Base-by-base conservation (phyloP, 345 rosid genomes). In the Camelina laxa region DNA sequence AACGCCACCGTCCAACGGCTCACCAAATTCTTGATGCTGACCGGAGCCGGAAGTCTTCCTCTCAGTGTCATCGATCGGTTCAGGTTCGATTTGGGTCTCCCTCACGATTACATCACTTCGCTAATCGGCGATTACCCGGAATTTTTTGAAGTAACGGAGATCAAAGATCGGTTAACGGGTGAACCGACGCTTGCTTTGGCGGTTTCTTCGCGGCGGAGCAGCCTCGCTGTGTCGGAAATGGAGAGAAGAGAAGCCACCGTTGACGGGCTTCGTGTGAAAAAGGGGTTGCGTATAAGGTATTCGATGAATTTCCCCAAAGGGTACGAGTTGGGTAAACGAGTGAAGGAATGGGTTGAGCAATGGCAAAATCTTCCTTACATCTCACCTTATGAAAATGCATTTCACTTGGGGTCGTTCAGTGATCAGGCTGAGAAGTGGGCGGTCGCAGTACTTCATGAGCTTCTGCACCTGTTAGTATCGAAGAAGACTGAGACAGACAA, bases 321-420 rank as follows among this genome's bases (percentile, higher is more conserved):
- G 47, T 89, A 86, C 27, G 88, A 83, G 53, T 80, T 93, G 50
- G 79, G 82, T 78, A 88, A 87, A 70, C 84, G 80, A 24, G 85
- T 91, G 11, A 83, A 51, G 59, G 76, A 86, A 73, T 93, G 98
- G 98, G 83, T 91, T 5, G 89, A 88, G 1, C 67, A 81, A 33
- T 93, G 93, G 97, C 98, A 91, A 69, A 75, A 82, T 38, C 82
- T 91, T 76, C 98, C 97, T 0, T 91, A 89, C 80, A 76, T 89
- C 31, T 93, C 98, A 0, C 93, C 97, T 1, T 93, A 87, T 22
- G 89, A 84, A 68, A 77, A 85, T 60, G 91, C 88, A 0, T 84
- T 88, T 69, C 93, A 89, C 58, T 79, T 93, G 60, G 81, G 82
- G 6, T 84, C 89, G 0, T 65, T 27, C n/a, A 81, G 89, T 20